A percentile compares a stretch with the other conserved stretches of the same genome.
Evolutionary conservation across 805 yeast genomes (phyloP).

Genomic region (Priceomyces melissophilus): DNA sequence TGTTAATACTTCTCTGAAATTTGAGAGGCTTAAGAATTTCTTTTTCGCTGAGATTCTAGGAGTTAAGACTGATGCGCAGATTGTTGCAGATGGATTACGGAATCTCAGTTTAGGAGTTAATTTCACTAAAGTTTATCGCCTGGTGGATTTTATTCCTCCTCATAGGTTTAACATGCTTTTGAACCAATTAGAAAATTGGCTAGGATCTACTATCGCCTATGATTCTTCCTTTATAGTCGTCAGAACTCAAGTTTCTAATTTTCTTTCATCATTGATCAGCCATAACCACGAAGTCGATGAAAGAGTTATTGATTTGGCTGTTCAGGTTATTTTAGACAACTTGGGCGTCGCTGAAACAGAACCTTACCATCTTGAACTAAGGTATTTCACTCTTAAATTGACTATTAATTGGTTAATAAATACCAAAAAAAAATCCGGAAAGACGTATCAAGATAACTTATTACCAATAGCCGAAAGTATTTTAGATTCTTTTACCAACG

Average conservation of each 20-base stretch:
- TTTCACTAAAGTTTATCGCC: constrained; percentile 29
- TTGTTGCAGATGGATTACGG: constrained; percentile 41
- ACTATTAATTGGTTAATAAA: constrained; percentile 25
- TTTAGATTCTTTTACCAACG: constrained; percentile 38
- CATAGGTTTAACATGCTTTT: constrained; percentile 66
- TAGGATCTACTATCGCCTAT: constrained; percentile 59
- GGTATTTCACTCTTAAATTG: constrained; percentile 45
- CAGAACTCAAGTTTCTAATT: constrained; percentile 49
- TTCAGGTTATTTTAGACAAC: constrained; percentile 41
- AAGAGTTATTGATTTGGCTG: constrained; percentile 34
- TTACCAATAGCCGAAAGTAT: constrained; percentile 39
- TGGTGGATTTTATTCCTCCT: constrained; percentile 48
- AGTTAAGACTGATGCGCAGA: constrained; percentile 35
- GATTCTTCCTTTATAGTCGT: constrained; percentile 50
- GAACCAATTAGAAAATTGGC: constrained; percentile 51
- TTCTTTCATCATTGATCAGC: constrained; percentile 30
- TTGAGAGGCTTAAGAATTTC: constrained; percentile 55
- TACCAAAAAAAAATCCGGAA: constrained; percentile 8
- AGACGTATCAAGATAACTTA: constrained; percentile 30
- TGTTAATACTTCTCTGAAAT: constrained; percentile 29
- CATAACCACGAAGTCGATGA: constrained; percentile 20
- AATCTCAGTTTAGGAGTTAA: constrained; percentile 48
- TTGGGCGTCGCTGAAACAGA: constrained; percentile 40
- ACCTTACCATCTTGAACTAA: constrained; percentile 39
- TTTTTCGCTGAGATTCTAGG: constrained; percentile 68